These are phyloP conservation scores for Dendrostoma leiphaemia DNA, from an alignment of 2,329 filamentous ascomycete species.

Conservation along the genomic window DNA sequence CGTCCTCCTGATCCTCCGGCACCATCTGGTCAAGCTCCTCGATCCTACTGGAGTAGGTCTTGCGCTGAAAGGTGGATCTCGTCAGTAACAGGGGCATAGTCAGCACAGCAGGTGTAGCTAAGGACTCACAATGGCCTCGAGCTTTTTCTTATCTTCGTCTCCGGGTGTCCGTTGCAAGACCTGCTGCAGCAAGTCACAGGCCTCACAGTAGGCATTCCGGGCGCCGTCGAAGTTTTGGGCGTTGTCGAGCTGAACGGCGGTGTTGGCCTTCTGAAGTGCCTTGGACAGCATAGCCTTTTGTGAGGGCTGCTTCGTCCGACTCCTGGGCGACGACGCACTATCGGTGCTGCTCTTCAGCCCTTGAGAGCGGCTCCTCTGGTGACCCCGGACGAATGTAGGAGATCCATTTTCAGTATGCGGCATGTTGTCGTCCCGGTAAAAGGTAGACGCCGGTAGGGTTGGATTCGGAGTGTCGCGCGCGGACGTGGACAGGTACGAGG, in stretches of 20 bases:
- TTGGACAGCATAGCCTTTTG: constrained; percentile 97
- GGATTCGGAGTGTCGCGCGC: constrained; percentile 13
- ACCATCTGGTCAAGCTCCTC: constrained; percentile 77
- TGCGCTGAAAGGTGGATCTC: constrained; percentile 54
- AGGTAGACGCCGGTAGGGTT: constrained; percentile 13
- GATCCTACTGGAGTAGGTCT: constrained; percentile 88
- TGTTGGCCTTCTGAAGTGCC: constrained; percentile 92
- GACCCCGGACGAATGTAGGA: constrained; percentile 28
- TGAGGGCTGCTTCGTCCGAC: constrained; percentile 52
- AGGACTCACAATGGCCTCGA: constrained; percentile 83
- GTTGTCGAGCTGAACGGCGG: constrained; percentile 92
- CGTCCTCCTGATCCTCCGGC: constrained; percentile 51
- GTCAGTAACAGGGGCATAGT: background rate
- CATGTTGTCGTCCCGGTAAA: constrained; percentile 24
- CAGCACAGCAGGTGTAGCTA: background rate
- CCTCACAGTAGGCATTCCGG: constrained; percentile 85
- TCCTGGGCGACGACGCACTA: constrained; percentile 35
- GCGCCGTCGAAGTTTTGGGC: constrained; percentile 92
- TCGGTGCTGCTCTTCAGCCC: constrained; percentile 44
- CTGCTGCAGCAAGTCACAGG: constrained; percentile 81
- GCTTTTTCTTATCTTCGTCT: constrained; percentile 83
- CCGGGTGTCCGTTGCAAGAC: constrained; percentile 83
- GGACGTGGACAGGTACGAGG: constrained; percentile 21
- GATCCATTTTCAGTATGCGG: constrained; percentile 33
- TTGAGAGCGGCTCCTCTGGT: constrained; percentile 46